A percentile compares a stretch with the other conserved stretches of the same genome.
phyloP scores from a whole-genome alignment of 768 basidiomycete genomes.

The Antrodiella citrinella region DNA sequence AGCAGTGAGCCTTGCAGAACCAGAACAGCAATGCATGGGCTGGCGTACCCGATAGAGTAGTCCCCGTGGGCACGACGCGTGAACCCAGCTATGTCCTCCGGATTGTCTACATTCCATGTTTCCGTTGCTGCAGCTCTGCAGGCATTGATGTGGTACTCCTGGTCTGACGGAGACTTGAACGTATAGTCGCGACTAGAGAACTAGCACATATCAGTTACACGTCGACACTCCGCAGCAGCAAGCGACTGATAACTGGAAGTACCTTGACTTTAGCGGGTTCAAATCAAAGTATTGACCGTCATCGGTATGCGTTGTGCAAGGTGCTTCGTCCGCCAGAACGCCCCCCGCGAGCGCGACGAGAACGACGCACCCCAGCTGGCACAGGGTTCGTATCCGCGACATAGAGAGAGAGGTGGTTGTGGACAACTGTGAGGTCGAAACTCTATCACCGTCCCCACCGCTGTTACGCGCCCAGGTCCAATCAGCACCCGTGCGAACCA shows the following conservation, averaged over 20 bases:
- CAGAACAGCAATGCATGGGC: neutral
- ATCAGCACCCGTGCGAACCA: constrained; percentile 12
- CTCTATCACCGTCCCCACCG: neutral
- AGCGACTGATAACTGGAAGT: constrained; percentile 13
- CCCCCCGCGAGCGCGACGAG: neutral
- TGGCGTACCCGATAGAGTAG: constrained; percentile 61
- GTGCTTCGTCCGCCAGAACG: constrained; percentile 33
- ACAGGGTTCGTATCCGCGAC: constrained; percentile 1
- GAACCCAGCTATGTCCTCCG: constrained; percentile 53
- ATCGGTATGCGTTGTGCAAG: constrained; percentile 52
- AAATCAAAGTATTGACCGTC: constrained; percentile 65
- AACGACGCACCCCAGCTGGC: constrained; percentile 3
- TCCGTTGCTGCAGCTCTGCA: constrained; percentile 53
- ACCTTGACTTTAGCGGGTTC: constrained; percentile 53
- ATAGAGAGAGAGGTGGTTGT: neutral
- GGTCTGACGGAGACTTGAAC: constrained; percentile 38
- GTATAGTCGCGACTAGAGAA: constrained; percentile 55
- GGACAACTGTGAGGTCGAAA: neutral
- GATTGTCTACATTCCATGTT: constrained; percentile 46
- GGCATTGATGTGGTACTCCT: constrained; percentile 50
- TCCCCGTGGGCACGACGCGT: constrained; percentile 55
- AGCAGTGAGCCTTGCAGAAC: neutral
- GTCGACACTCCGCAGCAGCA: constrained; percentile 8
- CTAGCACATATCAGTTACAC: constrained; percentile 13
- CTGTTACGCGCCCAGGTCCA: neutral